Base-by-base conservation (phyloP, 768 basidiomycete species). In the Hemileccinum rubropunctum region DNA sequence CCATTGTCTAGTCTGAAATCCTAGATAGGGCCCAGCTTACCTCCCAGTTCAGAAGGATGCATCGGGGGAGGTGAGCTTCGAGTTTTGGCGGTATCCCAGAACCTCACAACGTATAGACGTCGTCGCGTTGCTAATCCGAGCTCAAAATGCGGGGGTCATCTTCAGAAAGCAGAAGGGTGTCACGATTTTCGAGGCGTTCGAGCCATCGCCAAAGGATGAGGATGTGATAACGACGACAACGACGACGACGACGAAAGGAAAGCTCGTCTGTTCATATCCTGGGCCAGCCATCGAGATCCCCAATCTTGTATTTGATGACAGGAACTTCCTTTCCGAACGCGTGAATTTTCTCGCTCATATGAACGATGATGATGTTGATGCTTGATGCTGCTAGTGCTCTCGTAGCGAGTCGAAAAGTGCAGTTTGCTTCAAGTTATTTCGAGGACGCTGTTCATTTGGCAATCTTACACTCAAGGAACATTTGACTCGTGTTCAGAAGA, bases 161-260 rank as follows among this genome's bases (percentile, higher is more conserved):
- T 5, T 74, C 68, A 26, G 43, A 30, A 42, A 42, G 28, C 41
- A 42, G 21, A 18, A 30, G 12, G 41, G 18, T 28, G 27, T 42
- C 41, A 42, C 41, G 5, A 12, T 30, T 18, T 42, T 79, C 45
- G 79, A 80, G 54, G 59, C 60, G 10, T 80, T 80, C 47, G 73
- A 79, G 52, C 65, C 71, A 5, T 73, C 73, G 4, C 70, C 75
- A 0, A 52, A 54, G 17, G 53, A 63, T 7, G 53, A 53, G 13
- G 54, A 48, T 42, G 41, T 42, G 41, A 42, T 30, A n/a, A n/a
- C n/a, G n/a, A n/a, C n/a, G n/a, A n/a, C n/a, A n/a, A n/a, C n/a
- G n/a, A n/a, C n/a, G n/a, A n/a, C n/a, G 41, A 27, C 6, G 2
- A 12, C 28, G 17, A n/a, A 42, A 30, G 41, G 41, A 54, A 3